Base-by-base conservation (phyloP, 345 rosid species). In the Syzygium aromaticum region DNA sequence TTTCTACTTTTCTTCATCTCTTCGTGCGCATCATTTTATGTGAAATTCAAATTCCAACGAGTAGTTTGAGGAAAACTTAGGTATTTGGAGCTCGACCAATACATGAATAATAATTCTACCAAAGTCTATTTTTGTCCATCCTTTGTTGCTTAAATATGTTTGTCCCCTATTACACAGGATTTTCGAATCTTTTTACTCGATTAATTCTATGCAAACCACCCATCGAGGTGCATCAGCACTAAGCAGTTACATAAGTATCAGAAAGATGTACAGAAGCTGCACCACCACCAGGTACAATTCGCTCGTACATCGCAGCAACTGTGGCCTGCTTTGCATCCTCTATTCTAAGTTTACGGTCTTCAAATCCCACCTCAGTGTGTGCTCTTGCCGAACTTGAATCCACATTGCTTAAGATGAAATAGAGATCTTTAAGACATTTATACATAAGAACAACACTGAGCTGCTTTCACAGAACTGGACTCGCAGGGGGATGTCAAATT, bases 311-410 rank as follows among this genome's bases (percentile, higher is more conserved):
- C 85, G 99, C 99, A 86, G 99, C 98, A 91, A 94, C 95, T 52
- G 99, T 96, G 40, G 98, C 96, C 51, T 95, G 93, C 90, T 97
- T 97, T 7, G 98, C 96, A 89, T 96, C 99, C 89, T 96, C 98
- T 84, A 97, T 92, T 89, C 95, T 94, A 87, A 97, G 98, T 90
- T 96, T 97, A 87, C 94, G 92, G 87, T 97, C 99, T 92, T 95
- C 99, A 52, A 97, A 96, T 90, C 96, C 99, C 77, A 90, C 91
- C 88, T 95, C 99, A 38, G 98, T 97, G 89, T 95, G 94, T 54
- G 97, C 98, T 88, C 98, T 98, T n/a, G 85, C 87, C 89, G 77
- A 85, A 67, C n/a, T 64, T 73, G 82, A 51, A 59, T 19, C 22
- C 21, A 46, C 38, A 33, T 30, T 46, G 19, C 38, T 15, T 30